phyloP scores from a whole-genome alignment of 2,329 filamentous ascomycete species.

The Xenoacremonium recifei region DNA sequence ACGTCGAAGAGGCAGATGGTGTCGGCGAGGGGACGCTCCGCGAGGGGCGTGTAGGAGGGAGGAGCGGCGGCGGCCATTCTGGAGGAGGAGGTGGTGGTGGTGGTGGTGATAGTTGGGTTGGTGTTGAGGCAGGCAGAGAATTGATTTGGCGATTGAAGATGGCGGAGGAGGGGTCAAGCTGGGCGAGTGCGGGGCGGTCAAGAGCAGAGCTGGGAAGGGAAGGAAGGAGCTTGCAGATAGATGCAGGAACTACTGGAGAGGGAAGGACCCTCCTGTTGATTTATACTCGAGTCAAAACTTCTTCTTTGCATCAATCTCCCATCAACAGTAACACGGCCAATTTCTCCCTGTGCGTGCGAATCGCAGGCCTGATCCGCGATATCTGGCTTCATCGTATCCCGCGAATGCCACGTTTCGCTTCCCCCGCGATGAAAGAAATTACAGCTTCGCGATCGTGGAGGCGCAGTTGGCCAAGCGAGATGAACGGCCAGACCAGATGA shows the following conservation, averaged over 20 bases:
- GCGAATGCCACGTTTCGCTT: neutral
- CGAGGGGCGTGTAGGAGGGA: constrained; percentile 67
- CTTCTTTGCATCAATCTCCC: neutral
- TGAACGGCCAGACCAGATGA: no score
- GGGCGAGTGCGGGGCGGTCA: constrained; percentile 15
- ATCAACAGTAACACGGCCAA: neutral
- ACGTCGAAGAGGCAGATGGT: constrained; percentile 97
- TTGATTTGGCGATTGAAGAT: constrained; percentile 5
- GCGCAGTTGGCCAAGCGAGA: neutral
- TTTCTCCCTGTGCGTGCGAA: neutral
- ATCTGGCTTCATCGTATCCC: constrained; percentile 1
- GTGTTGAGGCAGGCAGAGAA: constrained; percentile 1
- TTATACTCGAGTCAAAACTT: neutral
- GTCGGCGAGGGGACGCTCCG: constrained; percentile 83
- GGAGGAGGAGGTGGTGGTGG: constrained; percentile 5
- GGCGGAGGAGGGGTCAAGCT: constrained; percentile 4
- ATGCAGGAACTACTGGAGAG: constrained; percentile 1
- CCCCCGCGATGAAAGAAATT: neutral
- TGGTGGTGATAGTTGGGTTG: neutral
- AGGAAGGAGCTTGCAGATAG: no score
- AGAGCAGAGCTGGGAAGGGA: no score
- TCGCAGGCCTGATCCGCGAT: no score
- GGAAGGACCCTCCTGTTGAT: neutral
- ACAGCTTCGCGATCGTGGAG: neutral
- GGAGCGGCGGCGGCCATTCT: constrained; percentile 40